phyloP scores from a whole-genome alignment of 2,329 filamentous ascomycete genomes.

The Sporothrix globosa region DNA sequence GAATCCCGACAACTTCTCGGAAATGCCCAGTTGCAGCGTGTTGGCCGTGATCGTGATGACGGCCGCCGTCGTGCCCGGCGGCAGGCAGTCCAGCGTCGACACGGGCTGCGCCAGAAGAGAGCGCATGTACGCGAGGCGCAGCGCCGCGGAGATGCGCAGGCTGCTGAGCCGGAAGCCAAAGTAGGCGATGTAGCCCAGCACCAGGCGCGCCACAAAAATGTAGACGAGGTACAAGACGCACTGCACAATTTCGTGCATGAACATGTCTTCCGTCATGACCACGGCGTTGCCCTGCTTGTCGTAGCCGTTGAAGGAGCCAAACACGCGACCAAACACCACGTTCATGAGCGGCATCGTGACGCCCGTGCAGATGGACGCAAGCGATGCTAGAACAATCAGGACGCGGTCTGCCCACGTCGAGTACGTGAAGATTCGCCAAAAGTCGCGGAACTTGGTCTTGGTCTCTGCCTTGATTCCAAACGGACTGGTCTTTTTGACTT shows the following conservation, averaged over 20 bases:
- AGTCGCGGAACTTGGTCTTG: conserved; percentile 31
- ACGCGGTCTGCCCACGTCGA: conserved; percentile 57
- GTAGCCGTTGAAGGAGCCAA: conserved; percentile 42
- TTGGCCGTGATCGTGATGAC: conserved; percentile 67
- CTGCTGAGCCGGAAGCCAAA: conserved; percentile 62
- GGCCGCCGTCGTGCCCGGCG: conserved; percentile 61
- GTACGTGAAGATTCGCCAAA: conserved; percentile 53
- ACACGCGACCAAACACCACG: conserved; percentile 56
- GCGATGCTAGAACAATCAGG: conserved; percentile 50
- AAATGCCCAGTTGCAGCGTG: conserved; percentile 63
- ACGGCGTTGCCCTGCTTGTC: conserved; percentile 37
- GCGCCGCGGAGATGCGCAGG: conserved; percentile 61
- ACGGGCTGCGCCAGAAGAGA: conserved; percentile 67
- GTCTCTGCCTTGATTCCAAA: conserved; percentile 29
- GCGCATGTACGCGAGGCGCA: conserved; percentile 66
- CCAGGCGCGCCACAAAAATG: conserved; percentile 68
- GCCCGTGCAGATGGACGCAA: conserved; percentile 58
- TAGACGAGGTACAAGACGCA: conserved; percentile 66
- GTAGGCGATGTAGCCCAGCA: conserved; percentile 57
- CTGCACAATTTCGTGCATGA: conserved; percentile 39
- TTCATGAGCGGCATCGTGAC: conserved; percentile 64
- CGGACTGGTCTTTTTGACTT: conserved; percentile 12
- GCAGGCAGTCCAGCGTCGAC: conserved; percentile 66
- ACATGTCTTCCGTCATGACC: conserved; percentile 39
- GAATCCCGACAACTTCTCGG: conserved; percentile 62